These are phyloP conservation scores for Komagataella ulmi DNA, from an alignment of 805 yeast species.

Conservation along the genomic window DNA sequence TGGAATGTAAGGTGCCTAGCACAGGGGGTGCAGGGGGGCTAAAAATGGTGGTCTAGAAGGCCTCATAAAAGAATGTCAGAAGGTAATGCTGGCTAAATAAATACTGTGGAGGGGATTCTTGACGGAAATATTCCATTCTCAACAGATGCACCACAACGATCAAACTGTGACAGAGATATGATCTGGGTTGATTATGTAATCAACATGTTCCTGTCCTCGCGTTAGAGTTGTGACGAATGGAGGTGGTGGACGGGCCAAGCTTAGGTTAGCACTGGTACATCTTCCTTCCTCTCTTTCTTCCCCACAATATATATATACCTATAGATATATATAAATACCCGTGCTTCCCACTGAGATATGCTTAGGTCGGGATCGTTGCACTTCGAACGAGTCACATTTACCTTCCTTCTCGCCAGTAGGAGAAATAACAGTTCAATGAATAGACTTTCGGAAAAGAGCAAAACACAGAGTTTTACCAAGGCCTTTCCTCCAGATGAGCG, in stretches of 20 bases:
- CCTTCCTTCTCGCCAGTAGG: background rate
- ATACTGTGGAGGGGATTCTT: too few species aligned
- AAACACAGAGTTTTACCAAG: conserved; percentile 16
- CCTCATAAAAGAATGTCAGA: too few species aligned
- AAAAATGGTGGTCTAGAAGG: too few species aligned
- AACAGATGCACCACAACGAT: too few species aligned
- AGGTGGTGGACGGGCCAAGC: background rate
- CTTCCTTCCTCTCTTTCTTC: background rate
- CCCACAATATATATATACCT: background rate
- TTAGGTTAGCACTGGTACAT: background rate
- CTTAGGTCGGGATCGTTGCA: background rate
- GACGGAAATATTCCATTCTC: too few species aligned
- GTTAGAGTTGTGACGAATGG: background rate
- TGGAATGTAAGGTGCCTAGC: too few species aligned
- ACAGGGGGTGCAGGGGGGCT: background rate
- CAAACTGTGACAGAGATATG: too few species aligned
- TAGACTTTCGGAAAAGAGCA: conserved; percentile 12
- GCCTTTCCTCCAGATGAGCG: conserved; percentile 15
- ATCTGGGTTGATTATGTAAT: too few species aligned
- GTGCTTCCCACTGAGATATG: background rate
- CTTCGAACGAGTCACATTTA: background rate
- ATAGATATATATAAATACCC: background rate
- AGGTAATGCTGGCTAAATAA: too few species aligned
- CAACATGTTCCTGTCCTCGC: background rate
- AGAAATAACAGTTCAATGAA: background rate